These are phyloP conservation scores for Pneumocystis canis DNA, from an alignment of 1,139 yeast genomes.

Conservation along the genomic window DNA sequence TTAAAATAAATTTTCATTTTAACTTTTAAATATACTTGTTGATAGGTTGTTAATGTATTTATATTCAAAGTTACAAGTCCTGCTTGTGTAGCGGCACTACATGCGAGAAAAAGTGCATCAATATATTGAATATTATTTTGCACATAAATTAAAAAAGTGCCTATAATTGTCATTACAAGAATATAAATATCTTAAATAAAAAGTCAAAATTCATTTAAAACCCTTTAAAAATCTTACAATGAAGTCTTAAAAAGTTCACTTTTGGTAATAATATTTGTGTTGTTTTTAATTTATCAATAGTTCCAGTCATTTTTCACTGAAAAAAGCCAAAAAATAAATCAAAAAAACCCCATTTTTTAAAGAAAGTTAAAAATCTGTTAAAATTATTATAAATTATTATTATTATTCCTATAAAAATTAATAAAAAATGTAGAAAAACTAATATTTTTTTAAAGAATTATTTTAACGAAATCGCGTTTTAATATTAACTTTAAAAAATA, in stretches of 20 bases:
- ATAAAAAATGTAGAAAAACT: no score
- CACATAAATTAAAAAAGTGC: not conserved
- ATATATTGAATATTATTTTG: conserved; percentile 36
- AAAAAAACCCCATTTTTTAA: not conserved
- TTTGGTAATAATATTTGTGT: not conserved
- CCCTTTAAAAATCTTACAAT: not conserved
- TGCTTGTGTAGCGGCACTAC: conserved; percentile 77
- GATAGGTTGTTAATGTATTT: conserved; percentile 50
- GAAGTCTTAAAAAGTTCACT: not conserved
- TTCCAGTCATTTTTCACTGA: not conserved
- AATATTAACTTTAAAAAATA: no score
- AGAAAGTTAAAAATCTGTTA: not conserved
- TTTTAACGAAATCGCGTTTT: no score
- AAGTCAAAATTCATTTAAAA: not conserved
- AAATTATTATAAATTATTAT: not conserved
- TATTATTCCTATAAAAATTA: not conserved
- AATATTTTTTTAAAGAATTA: no score
- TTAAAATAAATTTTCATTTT: not conserved
- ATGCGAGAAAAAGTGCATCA: conserved; percentile 62
- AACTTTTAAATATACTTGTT: conserved; percentile 25
- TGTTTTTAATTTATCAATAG: not conserved
- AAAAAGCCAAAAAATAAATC: not conserved
- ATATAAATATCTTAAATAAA: not conserved
- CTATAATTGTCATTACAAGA: not conserved
- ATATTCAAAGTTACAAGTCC: conserved; percentile 71